Evolutionary conservation across 805 yeast species (phyloP).

Genomic region (Nakazawaea siamensis): DNA sequence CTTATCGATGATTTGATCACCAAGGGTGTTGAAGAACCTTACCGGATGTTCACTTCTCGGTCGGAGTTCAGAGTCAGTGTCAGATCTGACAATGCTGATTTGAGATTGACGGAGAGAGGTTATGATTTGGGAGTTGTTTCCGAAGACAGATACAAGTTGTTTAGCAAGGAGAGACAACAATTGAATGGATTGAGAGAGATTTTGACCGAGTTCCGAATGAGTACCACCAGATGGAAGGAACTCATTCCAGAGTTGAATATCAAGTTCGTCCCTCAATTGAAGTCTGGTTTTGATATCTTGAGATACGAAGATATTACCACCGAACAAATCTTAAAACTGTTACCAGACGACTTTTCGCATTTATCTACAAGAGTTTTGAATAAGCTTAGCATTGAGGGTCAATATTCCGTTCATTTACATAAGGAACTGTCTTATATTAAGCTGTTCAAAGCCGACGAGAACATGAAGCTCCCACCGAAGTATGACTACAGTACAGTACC

Average conservation of each 20-base stretch:
- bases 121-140: slow-evolving; percentile 57
- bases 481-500: slow-evolving; percentile 52
- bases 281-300: slow-evolving; percentile 66
- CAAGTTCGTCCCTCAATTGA: slow-evolving; percentile 43
- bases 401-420: slow-evolving; percentile 70
- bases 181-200: slow-evolving; percentile 37
- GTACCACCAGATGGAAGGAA: slow-evolving; percentile 60
- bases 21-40: slow-evolving; percentile 95
- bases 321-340: slow-evolving; percentile 26
- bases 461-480: slow-evolving; percentile 57
- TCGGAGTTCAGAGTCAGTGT: slow-evolving; percentile 88
- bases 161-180: slow-evolving; percentile 29
- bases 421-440: slow-evolving; percentile 64
- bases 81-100: slow-evolving; percentile 91
- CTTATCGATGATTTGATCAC: slow-evolving; percentile 89
- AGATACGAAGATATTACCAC: slow-evolving; percentile 38
- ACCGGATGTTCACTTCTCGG: slow-evolving; percentile 95
- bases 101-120: slow-evolving; percentile 69
- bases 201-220: slow-evolving; percentile 34
- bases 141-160: slow-evolving; percentile 46
- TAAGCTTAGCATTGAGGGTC: slow-evolving; percentile 70
- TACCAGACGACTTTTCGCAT: slow-evolving; percentile 19
- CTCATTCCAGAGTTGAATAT: slow-evolving; percentile 35
- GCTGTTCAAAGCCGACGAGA: slow-evolving; percentile 82
- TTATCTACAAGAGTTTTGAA: slow-evolving; percentile 39